These are phyloP conservation scores for Arthrobotrys conoides DNA, from an alignment of 2,329 filamentous ascomycete species.

Conservation along the genomic window DNA sequence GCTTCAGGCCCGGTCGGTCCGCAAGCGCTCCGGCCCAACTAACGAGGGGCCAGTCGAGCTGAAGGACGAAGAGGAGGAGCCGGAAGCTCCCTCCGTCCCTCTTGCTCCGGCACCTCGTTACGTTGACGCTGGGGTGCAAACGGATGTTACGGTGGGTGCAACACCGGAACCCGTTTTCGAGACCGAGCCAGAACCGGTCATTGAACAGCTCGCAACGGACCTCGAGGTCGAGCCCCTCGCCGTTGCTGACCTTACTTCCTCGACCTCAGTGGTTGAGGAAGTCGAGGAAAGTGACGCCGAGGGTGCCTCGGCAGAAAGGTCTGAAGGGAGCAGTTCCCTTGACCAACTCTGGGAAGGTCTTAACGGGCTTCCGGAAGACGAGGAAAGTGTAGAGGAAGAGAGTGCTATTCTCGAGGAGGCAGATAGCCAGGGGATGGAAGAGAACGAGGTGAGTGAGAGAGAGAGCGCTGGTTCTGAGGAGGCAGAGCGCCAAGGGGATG, in stretches of 20 bases:
- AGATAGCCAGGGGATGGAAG: conserved; percentile 15
- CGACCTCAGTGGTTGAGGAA: conserved; percentile 32
- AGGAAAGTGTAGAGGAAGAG: conserved; percentile 6
- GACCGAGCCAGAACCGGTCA: conserved; percentile 14
- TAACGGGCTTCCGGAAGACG: conserved; percentile 5
- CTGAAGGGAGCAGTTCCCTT: background rate
- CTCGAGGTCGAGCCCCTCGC: no score
- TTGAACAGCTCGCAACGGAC: background rate
- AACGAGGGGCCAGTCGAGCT: background rate
- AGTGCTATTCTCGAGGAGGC: conserved; percentile 20
- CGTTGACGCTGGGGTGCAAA: conserved; percentile 16
- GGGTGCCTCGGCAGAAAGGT: background rate
- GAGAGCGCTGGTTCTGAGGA: conserved; percentile 3
- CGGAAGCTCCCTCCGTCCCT: background rate
- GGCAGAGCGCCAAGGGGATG: conserved; percentile 3
- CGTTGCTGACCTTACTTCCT: no score
- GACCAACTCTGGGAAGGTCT: conserved; percentile 11
- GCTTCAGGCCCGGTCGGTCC: conserved; percentile 3
- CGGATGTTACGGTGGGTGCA: conserved; percentile 9
- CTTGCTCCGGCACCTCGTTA: background rate
- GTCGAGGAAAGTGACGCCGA: conserved; percentile 1
- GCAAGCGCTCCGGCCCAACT: background rate
- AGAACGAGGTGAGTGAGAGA: background rate
- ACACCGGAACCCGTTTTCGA: conserved; percentile 22
- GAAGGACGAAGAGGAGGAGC: conserved; percentile 3